A percentile compares a stretch with the other conserved stretches of the same genome.
Conservation (phyloP, 805 yeast species). For the Blastobotrys chiropterorum region DNA sequence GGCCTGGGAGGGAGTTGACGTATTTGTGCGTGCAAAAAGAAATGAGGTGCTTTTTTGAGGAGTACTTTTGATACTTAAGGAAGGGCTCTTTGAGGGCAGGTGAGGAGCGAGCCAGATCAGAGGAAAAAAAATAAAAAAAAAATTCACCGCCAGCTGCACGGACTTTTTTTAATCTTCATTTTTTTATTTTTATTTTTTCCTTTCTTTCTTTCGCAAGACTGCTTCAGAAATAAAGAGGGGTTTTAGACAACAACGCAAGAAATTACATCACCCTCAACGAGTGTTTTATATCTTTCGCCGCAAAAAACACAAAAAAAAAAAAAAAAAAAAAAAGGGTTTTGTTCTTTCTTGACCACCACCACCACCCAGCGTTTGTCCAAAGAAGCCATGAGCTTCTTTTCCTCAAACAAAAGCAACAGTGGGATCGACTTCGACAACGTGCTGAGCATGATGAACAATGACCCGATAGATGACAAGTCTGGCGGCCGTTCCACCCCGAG, state of each 20-base stretch:
- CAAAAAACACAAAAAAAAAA: background rate
- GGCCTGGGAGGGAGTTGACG: background rate
- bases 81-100: too few species aligned
- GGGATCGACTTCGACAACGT: background rate
- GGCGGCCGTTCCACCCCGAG: background rate
- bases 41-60: background rate
- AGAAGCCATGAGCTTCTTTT: background rate
- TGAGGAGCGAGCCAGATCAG: background rate
- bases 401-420: background rate
- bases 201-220: too few species aligned
- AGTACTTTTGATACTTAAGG: too few species aligned
- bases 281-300: too few species aligned
- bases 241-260: too few species aligned
- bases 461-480: background rate
- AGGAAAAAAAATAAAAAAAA: slow-evolving; percentile 2
- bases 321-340: too few species aligned
- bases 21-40: background rate
- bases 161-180: too few species aligned
- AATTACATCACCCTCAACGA: too few species aligned
- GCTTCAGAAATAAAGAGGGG: too few species aligned
- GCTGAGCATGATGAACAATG: background rate
- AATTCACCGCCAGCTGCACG: background rate
- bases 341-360: background rate
- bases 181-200: too few species aligned
- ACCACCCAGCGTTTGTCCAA: too few species aligned